Evolutionary conservation across 331 rosid species (phyloP).

Genomic region (Spiraea crenata): DNA sequence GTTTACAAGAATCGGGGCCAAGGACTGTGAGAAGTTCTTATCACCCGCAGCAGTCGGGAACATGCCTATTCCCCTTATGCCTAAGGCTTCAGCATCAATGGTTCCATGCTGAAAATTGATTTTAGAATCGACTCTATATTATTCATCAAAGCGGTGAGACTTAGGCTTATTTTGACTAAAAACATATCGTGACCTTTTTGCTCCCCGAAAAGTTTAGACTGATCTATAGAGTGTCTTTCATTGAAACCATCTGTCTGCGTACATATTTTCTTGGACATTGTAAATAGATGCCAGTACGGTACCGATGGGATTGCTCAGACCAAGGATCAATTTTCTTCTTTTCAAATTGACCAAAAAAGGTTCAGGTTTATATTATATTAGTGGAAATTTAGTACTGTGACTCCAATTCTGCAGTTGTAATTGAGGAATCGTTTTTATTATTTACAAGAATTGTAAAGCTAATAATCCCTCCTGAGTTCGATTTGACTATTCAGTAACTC

Average conservation of each 20-base stretch:
- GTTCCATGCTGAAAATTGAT: conserved; percentile 26
- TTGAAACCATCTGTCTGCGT: conserved; percentile 22
- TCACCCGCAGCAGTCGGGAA: conserved; percentile 30
- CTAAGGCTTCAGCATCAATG: conserved; percentile 32
- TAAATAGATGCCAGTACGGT: conserved; percentile 38
- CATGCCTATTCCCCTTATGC: conserved; percentile 11
- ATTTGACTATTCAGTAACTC: neutral
- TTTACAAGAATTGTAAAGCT: conserved; percentile 10
- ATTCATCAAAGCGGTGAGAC: conserved; percentile 17
- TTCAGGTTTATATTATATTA: neutral
- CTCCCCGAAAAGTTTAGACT: conserved; percentile 11
- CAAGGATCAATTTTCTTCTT: neutral
- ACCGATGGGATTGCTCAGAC: conserved; percentile 23
- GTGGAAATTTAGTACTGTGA: neutral
- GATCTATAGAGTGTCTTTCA: conserved; percentile 21
- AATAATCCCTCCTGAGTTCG: neutral
- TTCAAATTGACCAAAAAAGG: neutral
- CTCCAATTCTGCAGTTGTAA: neutral
- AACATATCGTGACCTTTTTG: too few species aligned
- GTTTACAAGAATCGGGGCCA: conserved; percentile 51
- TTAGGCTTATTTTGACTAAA: conserved; percentile 17
- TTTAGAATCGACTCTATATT: conserved; percentile 29
- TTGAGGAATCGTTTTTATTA: neutral
- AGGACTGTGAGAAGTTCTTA: conserved; percentile 54
- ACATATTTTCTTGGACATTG: conserved; percentile 38